phyloP scores from a whole-genome alignment of 2,329 filamentous ascomycete genomes.

The Canariomyces notabilis region DNA sequence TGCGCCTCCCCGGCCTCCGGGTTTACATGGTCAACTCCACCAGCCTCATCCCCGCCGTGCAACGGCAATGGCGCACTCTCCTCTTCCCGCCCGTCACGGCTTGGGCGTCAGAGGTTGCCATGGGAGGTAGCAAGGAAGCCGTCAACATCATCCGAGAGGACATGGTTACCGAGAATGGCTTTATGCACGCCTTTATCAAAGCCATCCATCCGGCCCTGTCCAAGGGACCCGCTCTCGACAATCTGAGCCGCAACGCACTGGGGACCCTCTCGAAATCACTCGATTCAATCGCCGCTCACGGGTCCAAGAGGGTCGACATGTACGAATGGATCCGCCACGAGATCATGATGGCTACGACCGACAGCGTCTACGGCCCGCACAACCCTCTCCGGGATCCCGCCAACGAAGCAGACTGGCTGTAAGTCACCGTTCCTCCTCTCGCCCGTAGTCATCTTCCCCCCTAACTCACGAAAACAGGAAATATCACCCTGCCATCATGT shows the following conservation, averaged over 20 bases:
- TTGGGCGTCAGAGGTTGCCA: slow-evolving; percentile 5
- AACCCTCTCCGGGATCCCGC: slow-evolving; percentile 17
- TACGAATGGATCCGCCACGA: slow-evolving; percentile 13
- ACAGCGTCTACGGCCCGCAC: slow-evolving; percentile 17
- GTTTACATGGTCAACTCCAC: slow-evolving; percentile 15
- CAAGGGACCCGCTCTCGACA: slow-evolving; percentile 7
- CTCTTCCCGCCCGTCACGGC: slow-evolving; percentile 1
- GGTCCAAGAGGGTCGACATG: slow-evolving; percentile 3
- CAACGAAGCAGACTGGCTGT: slow-evolving; percentile 12
- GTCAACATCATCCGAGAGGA: slow-evolving; percentile 13
- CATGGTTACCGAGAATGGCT: slow-evolving; percentile 14
- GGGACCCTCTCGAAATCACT: slow-evolving; percentile 8
- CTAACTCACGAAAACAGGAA: no score
- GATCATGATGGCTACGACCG: slow-evolving; percentile 19
- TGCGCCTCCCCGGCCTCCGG: slow-evolving; percentile 8
- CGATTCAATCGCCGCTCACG: not conserved
- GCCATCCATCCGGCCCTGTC: slow-evolving; percentile 14
- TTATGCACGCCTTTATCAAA: slow-evolving; percentile 17
- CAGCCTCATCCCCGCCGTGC: slow-evolving; percentile 12
- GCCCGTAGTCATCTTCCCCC: no score
- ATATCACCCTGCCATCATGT: slow-evolving; percentile 20
- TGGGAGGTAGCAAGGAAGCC: slow-evolving; percentile 15
- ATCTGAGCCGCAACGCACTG: slow-evolving; percentile 4
- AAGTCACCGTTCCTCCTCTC: not conserved
- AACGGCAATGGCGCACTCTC: slow-evolving; percentile 6